phyloP scores from a whole-genome alignment of 208 protist genomes.

The Trypanosoma theileri region DNA sequence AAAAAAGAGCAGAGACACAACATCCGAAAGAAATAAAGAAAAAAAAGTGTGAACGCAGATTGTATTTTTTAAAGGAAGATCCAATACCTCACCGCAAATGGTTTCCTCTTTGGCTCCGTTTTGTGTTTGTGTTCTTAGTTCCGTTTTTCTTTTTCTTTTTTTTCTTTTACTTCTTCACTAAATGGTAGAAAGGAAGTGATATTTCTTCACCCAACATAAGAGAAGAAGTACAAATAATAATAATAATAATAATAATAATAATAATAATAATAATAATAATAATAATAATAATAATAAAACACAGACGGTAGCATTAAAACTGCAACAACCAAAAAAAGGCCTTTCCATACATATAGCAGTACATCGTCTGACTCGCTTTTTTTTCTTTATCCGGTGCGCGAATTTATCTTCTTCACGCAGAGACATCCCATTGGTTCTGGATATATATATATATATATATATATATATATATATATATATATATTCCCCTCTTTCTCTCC shows the following conservation, averaged over 20 bases:
- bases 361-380: too few species aligned
- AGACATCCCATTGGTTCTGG: too few species aligned
- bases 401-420: too few species aligned
- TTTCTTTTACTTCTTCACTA: conserved; percentile 4
- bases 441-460: too few species aligned
- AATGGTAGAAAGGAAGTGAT: neutral
- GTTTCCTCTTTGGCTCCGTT: too few species aligned
- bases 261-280: conserved; percentile 24
- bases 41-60: neutral
- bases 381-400: too few species aligned
- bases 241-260: conserved; percentile 25
- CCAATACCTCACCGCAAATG: too few species aligned
- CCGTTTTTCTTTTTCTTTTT: neutral
- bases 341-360: too few species aligned
- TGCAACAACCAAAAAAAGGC: too few species aligned
- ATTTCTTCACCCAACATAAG: conserved; percentile 4
- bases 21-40: neutral
- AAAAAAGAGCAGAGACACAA: neutral
- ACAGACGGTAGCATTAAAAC: too few species aligned
- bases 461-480: too few species aligned
- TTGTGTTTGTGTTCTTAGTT: neutral
- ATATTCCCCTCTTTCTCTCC: too few species aligned
- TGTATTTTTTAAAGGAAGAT: neutral
- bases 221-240: conserved; percentile 25
- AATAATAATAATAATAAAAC: conserved; percentile 25